These are phyloP conservation scores for Pogostemon cablin DNA, from an alignment of 257 asterid genomes.

Conservation along the genomic window DNA sequence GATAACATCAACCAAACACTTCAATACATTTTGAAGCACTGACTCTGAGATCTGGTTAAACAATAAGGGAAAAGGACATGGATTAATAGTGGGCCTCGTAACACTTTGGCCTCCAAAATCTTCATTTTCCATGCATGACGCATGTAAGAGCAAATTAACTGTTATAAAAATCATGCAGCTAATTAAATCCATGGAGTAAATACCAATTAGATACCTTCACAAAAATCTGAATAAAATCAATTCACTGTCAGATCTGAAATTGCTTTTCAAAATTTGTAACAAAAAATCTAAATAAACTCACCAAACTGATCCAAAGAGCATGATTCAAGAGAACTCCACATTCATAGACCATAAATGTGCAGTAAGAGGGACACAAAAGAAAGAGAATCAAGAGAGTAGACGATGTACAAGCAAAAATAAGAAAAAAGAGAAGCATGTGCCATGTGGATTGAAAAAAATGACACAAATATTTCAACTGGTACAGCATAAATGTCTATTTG, in stretches of 20 bases:
- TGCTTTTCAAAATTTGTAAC: constrained; percentile 21
- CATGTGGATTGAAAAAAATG: background rate
- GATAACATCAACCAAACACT: constrained; percentile 73
- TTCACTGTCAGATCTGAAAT: constrained; percentile 13
- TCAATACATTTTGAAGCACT: constrained; percentile 70
- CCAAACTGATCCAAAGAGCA: constrained; percentile 16
- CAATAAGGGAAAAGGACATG: constrained; percentile 28
- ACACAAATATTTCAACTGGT: constrained; percentile 7
- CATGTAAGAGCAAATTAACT: constrained; percentile 4
- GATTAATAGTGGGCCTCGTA: constrained; percentile 19
- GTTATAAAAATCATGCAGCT: constrained; percentile 15
- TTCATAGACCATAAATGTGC: constrained; percentile 4
- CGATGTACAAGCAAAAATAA: constrained; percentile 21
- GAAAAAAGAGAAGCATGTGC: constrained; percentile 6
- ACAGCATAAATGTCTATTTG: constrained; percentile 1
- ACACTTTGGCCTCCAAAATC: constrained; percentile 29
- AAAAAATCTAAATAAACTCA: constrained; percentile 14
- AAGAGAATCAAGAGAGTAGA: constrained; percentile 2
- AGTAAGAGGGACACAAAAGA: constrained; percentile 2
- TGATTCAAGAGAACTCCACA: constrained; percentile 17
- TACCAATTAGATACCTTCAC: constrained; percentile 21
- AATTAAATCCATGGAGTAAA: constrained; percentile 9
- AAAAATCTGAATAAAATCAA: constrained; percentile 3
- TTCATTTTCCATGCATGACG: constrained; percentile 9
- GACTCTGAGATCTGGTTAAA: constrained; percentile 68